Evolutionary conservation across 306 rosid genomes (phyloP).

Genomic region (Carpinus fangiana): DNA sequence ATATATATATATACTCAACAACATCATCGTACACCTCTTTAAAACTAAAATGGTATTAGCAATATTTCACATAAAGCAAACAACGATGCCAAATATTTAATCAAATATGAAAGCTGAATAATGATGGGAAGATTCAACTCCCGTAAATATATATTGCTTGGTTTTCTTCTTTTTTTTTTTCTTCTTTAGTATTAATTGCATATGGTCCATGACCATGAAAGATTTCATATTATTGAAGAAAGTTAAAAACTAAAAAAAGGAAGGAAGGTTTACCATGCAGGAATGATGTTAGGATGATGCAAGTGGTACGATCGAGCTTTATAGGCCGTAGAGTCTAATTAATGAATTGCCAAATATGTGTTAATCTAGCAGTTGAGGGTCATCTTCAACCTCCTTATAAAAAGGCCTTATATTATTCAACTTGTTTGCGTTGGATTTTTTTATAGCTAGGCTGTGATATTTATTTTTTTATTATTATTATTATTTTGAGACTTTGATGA

Average conservation of each 20-base stretch:
- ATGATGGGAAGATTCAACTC: too few relatives aligned
- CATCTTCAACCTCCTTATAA: constrained; percentile 30
- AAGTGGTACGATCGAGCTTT: constrained; percentile 15
- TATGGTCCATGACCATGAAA: constrained; percentile 37
- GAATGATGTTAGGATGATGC: constrained; percentile 31
- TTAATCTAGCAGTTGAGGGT: constrained; percentile 36
- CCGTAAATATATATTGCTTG: not conserved
- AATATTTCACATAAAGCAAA: not conserved
- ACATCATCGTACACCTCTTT: constrained; percentile 28
- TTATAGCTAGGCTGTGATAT: constrained; percentile 6
- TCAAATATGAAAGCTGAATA: too few relatives aligned
- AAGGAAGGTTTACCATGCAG: constrained; percentile 15
- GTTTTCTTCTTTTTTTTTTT: not conserved
- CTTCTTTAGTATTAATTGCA: constrained; percentile 21
- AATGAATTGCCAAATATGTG: constrained; percentile 12
- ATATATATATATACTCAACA: constrained; percentile 31
- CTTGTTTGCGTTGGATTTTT: constrained; percentile 31
- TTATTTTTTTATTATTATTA: constrained; percentile 5
- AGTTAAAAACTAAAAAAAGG: too few relatives aligned
- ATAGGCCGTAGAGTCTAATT: constrained; percentile 26
- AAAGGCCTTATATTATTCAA: not conserved
- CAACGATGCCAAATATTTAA: not conserved
- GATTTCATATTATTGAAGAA: constrained; percentile 20
- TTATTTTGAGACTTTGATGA: constrained; percentile 1
- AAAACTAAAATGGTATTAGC: not conserved